Evolutionary conservation across 1,139 yeast species (phyloP), one percentile per base, ranked within the genome.

Genomic region (Yamadazyma pseudoaaseri): DNA sequence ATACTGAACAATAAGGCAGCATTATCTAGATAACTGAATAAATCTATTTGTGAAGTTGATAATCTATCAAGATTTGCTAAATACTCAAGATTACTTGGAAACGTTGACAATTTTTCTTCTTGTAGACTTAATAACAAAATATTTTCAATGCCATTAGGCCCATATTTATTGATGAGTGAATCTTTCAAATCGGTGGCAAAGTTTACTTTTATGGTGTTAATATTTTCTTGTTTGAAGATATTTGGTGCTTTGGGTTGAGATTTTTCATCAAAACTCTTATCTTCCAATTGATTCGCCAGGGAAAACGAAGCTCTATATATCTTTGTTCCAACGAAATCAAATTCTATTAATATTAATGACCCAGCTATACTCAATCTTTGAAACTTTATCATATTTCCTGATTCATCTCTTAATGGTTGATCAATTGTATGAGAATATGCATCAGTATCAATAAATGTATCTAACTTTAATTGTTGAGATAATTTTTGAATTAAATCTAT

Each of bases 361-460:
- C 74, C 74, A 1, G 74, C 75, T 25, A 70, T 68, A 7, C 73
- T 60, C 32, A 70, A 51, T 36, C 73, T 49, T 17, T 45, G 48
- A 22, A 45, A 46, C 25, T 45, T 46, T n/a, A 41, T 35, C 6
- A 29, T 26, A 10, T 39, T 31, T 7, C 42, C 43, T 2, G 25
- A 20, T 15, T 42, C 45, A 16, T 54, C 52, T 23, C 27, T 37
- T 22, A 45, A 37, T 3, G 53, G 46, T 28, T 48, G 54, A 16
- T 44, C 51, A 21, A 45, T 44, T 6, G 51, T 49, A 38, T 52
- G 58, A 5, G 66, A 47, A 42, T 58, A 59, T 3, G 62, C 65
- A 39, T 62, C 59, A 13, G 57, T 57, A 43, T 70, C 76, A 32
- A 67, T 55, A 39, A 66, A 70, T 2, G 75, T 70, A 39, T 70